Percentiles rank a stretch among this genome's conserved stretches.
Conservation (phyloP, 371 early-diverging fungal species). For the Zancudomyces culisetae region DNA sequence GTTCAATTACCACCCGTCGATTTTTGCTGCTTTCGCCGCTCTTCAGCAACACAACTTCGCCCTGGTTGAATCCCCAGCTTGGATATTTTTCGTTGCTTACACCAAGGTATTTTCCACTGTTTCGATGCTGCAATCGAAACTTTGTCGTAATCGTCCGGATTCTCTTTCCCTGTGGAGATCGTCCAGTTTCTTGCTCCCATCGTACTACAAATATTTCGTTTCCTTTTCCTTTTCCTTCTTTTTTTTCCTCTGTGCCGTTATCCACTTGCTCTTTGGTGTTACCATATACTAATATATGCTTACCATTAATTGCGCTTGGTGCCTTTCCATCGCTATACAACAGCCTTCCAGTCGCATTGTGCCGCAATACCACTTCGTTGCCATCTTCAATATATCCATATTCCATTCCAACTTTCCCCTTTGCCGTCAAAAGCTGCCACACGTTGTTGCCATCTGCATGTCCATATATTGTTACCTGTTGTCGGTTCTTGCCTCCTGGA, state of each 20-base stretch:
- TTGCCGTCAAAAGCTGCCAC: background rate
- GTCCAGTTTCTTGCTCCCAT: slow-evolving; percentile 26
- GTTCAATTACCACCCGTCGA: slow-evolving; percentile 88
- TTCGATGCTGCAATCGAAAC: slow-evolving; percentile 68
- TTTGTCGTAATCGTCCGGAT: slow-evolving; percentile 67
- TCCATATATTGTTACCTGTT: slow-evolving; percentile 95
- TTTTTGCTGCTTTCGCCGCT: slow-evolving; percentile 30
- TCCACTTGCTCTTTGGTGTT: background rate
- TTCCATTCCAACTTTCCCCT: background rate
- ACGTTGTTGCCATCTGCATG: slow-evolving; percentile 95
- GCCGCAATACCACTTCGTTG: background rate
- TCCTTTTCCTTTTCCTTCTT: background rate
- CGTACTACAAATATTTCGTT: background rate
- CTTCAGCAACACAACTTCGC: slow-evolving; percentile 93
- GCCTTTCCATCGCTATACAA: background rate
- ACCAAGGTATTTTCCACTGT: slow-evolving; percentile 61
- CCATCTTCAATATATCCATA: background rate
- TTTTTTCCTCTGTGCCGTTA: slow-evolving; percentile 8
- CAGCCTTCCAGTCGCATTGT: background rate
- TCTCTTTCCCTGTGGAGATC: slow-evolving; percentile 25
- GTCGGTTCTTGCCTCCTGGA: slow-evolving; percentile 84
- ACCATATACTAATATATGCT: background rate
- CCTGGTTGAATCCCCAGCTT: slow-evolving; percentile 97
- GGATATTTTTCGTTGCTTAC: slow-evolving; percentile 66
- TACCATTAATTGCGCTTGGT: background rate